Conservation (phyloP, 257 asterid genomes). For the Ehretia macrophylla region DNA sequence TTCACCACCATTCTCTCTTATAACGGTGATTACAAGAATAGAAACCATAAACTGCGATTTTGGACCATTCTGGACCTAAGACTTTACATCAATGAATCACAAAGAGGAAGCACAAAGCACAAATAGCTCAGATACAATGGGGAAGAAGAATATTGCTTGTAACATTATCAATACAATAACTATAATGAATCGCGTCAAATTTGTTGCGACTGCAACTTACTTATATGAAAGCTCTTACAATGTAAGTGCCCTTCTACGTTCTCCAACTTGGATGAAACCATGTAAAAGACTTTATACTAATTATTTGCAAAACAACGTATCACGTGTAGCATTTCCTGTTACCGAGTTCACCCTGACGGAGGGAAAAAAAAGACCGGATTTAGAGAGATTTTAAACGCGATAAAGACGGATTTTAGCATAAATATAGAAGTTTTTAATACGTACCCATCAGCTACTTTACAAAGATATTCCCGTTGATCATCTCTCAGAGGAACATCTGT, state of each 20-base stretch:
- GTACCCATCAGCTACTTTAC: constrained; percentile 88
- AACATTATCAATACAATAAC: too few relatives aligned
- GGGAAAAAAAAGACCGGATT: not conserved
- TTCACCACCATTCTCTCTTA: too few relatives aligned
- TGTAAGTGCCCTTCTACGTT: not conserved
- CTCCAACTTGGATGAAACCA: not conserved
- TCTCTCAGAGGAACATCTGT: constrained; percentile 96
- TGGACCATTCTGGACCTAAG: too few relatives aligned
- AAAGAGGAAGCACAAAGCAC: too few relatives aligned
- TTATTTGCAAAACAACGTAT: constrained; percentile 78
- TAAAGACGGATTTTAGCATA: not conserved
- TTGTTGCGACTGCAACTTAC: not conserved
- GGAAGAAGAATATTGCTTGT: too few relatives aligned
- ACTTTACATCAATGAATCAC: too few relatives aligned
- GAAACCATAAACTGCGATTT: too few relatives aligned
- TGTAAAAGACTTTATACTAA: constrained; percentile 11
- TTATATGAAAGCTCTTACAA: not conserved
- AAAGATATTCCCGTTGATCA: constrained; percentile 84
- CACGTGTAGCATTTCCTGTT: constrained; percentile 89
- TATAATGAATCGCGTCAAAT: too few relatives aligned
- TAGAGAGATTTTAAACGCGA: too few relatives aligned
- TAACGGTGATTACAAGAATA: too few relatives aligned
- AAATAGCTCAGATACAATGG: too few relatives aligned
- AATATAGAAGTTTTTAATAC: not conserved
- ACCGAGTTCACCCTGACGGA: constrained; percentile 62